Evolutionary conservation across 306 rosid genomes (phyloP), one percentile per base, ranked within the genome.

Genomic region (Inga oerstediana): DNA sequence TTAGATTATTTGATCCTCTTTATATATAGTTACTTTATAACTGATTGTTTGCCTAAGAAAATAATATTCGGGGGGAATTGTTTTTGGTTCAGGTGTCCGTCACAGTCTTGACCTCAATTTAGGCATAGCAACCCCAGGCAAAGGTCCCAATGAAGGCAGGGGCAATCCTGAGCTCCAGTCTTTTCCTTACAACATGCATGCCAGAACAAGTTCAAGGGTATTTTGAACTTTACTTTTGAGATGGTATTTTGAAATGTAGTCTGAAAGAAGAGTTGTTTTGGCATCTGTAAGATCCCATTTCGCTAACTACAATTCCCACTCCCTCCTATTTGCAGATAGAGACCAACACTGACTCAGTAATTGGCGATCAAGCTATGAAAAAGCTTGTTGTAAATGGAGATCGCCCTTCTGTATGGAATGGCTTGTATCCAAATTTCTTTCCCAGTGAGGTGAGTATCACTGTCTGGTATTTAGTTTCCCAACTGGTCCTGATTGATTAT

Each of bases 91-190:
- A 96, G 99, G 85, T 81, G 82, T 86, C 62, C 73, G 81, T 84
- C 93, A 86, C 81, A 86, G 88, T 89, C 98, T 96, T 85, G 99
- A 96, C 86, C 94, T 94, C 83, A 94, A 96, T 78, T 83, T 96
- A 89, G 98, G 95, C 83, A 96, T 96, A 59, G 89, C 93, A 4
- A 86, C 89, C 70, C 88, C 97, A 64, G 92, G 89, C 46, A 84
- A 58, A 35, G 79, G 66, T 80, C 87, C 81, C 64, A 86, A 84
- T 82, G 94, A 87, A 80, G 88, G 41, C 39, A 79, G 83, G 76
- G 93, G 87, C 69, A 84, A 70, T 46, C 82, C 84, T 83, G 92
- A 85, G 79, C 80, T 88, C 83, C 87, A 79, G 51, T 72, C 92
- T 19, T 79, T 70, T 78, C 81, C 91, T 74, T 86, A 77, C 82